Conservation (phyloP, 768 basidiomycete genomes). For the Tylopilus sp. region DNA sequence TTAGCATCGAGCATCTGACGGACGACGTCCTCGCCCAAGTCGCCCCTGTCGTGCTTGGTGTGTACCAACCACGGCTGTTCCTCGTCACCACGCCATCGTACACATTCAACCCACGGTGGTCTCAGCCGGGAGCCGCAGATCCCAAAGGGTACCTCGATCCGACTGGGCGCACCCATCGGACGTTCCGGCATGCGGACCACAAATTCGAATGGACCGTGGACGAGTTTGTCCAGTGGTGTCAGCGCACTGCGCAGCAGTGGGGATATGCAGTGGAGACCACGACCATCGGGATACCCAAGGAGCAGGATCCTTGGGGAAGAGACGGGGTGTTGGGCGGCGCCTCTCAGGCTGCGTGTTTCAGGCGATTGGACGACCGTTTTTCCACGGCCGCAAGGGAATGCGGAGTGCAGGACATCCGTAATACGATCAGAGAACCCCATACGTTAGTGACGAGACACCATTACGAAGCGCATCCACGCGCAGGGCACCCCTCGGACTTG, state of each 20-base stretch:
- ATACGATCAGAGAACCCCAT: constrained; percentile 34
- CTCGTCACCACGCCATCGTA: constrained; percentile 86
- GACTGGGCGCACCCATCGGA: constrained; percentile 64
- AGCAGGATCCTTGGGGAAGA: constrained; percentile 70
- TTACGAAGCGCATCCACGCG: constrained; percentile 49
- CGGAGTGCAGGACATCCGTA: constrained; percentile 6
- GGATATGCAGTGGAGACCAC: constrained; percentile 64
- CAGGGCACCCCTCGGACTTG: constrained; percentile 41
- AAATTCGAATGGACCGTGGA: constrained; percentile 85
- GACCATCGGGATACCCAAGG: constrained; percentile 55
- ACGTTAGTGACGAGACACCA: constrained; percentile 43
- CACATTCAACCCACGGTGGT: constrained; percentile 76
- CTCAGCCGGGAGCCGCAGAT: constrained; percentile 45
- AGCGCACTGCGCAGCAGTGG: constrained; percentile 54
- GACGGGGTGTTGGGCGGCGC: constrained; percentile 64
- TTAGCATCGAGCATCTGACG: constrained; percentile 77
- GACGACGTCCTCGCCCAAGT: constrained; percentile 57
- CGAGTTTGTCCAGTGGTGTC: constrained; percentile 70
- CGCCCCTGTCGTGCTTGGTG: constrained; percentile 68
- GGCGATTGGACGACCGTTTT: constrained; percentile 37
- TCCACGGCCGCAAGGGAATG: constrained; percentile 31
- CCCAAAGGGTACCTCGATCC: constrained; percentile 65
- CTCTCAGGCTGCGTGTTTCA: constrained; percentile 64
- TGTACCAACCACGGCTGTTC: constrained; percentile 70
- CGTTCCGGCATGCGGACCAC: constrained; percentile 82